Evolutionary conservation across 345 rosid species (phyloP).

Genomic region (Acer yangbiense): DNA sequence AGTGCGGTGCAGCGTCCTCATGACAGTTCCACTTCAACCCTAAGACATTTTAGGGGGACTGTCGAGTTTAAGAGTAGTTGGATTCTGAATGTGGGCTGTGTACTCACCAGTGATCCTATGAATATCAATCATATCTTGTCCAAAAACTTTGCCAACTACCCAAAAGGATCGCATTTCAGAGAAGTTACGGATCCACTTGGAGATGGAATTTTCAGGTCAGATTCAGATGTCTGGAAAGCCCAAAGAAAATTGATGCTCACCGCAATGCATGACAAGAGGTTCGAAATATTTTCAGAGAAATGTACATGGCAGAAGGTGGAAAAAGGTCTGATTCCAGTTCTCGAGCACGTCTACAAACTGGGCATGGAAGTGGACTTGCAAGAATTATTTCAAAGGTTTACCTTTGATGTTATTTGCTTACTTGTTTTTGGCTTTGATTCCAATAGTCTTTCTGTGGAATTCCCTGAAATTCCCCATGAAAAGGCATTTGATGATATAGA

Average conservation of each 20-base stretch:
- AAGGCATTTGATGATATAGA: constrained; percentile 26
- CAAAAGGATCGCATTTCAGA: constrained; percentile 8
- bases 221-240: constrained; percentile 17
- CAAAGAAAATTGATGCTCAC: constrained; percentile 7
- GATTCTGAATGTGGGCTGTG: constrained; percentile 10
- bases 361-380: constrained; percentile 26
- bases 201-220: constrained; percentile 27
- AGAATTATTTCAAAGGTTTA: constrained; percentile 34
- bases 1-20: background rate
- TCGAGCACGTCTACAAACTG: background rate
- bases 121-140: constrained; percentile 16
- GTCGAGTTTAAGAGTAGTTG: constrained; percentile 26
- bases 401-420: constrained; percentile 25
- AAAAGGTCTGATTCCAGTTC: constrained; percentile 9
- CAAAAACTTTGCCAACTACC: constrained; percentile 26
- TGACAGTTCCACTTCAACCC: background rate
- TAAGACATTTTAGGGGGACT: constrained; percentile 5
- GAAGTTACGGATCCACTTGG: constrained; percentile 26
- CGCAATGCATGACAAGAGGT: constrained; percentile 10
- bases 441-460: constrained; percentile 14
- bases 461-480: constrained; percentile 22
- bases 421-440: constrained; percentile 31
- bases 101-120: constrained; percentile 16
- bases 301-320: background rate
- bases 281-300: background rate